A percentile compares a stretch with the other conserved stretches of the same genome.
Evolutionary conservation across 2,329 filamentous ascomycete genomes (phyloP).

Genomic region (Cladosporium phlei): DNA sequence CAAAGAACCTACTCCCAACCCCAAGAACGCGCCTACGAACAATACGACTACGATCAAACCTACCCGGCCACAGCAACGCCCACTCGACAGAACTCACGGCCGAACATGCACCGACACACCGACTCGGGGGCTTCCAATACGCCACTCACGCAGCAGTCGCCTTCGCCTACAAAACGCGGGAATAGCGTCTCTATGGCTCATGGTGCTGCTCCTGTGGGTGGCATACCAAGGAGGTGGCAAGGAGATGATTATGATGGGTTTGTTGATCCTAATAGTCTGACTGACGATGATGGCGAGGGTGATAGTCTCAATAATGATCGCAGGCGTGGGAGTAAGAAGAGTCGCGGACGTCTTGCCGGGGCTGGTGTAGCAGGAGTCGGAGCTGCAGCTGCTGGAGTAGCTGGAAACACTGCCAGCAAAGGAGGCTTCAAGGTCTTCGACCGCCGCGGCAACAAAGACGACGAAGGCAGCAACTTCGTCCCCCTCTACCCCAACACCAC

Average conservation of each 20-base stretch:
- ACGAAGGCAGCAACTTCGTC: conserved; percentile 40
- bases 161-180: conserved; percentile 14
- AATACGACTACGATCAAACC: conserved; percentile 6
- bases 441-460: conserved; percentile 45
- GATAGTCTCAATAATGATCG: conserved; percentile 71
- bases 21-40: conserved; percentile 9
- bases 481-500: conserved; percentile 32
- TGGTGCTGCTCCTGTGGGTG: conserved; percentile 9
- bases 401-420: conserved; percentile 33
- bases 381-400: conserved; percentile 39
- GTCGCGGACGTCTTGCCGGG: conserved; percentile 22
- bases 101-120: conserved; percentile 17
- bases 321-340: conserved; percentile 10
- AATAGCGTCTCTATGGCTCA: conserved; percentile 12
- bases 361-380: conserved; percentile 38
- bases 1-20: conserved; percentile 13
- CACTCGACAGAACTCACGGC: neutral
- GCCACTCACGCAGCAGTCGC: conserved; percentile 21
- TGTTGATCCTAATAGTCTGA: conserved; percentile 74
- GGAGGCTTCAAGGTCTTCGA: conserved; percentile 29
- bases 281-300: conserved; percentile 85
- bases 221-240: conserved; percentile 12
- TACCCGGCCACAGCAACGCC: no score
- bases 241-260: conserved; percentile 37
- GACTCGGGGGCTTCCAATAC: conserved; percentile 25